phyloP scores from a whole-genome alignment of 257 asterid species.

The Solanum bulbocastanum region DNA sequence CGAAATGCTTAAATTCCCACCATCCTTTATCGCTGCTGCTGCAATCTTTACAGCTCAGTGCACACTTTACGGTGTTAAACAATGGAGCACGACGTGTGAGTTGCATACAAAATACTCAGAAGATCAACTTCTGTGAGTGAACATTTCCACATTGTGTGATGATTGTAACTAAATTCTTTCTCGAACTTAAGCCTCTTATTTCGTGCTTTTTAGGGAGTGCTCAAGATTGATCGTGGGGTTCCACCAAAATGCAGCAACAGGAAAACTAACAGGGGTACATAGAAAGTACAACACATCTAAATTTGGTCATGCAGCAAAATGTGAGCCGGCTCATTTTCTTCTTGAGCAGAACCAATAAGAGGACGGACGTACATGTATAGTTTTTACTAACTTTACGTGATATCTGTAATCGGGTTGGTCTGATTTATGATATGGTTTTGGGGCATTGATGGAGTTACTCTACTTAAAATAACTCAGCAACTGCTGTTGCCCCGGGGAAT shows the following conservation, averaged over 20 bases:
- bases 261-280: slow-evolving; percentile 69
- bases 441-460: background rate
- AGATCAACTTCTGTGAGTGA: slow-evolving; percentile 56
- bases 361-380: slow-evolving; percentile 34
- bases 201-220: slow-evolving; percentile 42
- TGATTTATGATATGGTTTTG: background rate
- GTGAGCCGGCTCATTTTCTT: slow-evolving; percentile 58
- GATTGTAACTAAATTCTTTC: background rate
- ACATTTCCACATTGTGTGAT: background rate
- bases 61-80: slow-evolving; percentile 47
- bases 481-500: background rate
- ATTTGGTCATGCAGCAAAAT: slow-evolving; percentile 61
- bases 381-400: slow-evolving; percentile 36
- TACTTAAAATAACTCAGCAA: background rate
- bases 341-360: slow-evolving; percentile 29
- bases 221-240: slow-evolving; percentile 36
- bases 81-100: slow-evolving; percentile 77
- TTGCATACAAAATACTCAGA: slow-evolving; percentile 62
- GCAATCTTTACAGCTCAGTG: slow-evolving; percentile 68
- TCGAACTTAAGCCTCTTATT: background rate
- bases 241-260: slow-evolving; percentile 54
- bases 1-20: slow-evolving; percentile 68
- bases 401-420: background rate
- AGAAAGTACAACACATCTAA: slow-evolving; percentile 66
- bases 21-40: slow-evolving; percentile 69